phyloP scores from a whole-genome alignment of 2,329 filamentous ascomycete genomes.

The Grosmannia huntii region DNA sequence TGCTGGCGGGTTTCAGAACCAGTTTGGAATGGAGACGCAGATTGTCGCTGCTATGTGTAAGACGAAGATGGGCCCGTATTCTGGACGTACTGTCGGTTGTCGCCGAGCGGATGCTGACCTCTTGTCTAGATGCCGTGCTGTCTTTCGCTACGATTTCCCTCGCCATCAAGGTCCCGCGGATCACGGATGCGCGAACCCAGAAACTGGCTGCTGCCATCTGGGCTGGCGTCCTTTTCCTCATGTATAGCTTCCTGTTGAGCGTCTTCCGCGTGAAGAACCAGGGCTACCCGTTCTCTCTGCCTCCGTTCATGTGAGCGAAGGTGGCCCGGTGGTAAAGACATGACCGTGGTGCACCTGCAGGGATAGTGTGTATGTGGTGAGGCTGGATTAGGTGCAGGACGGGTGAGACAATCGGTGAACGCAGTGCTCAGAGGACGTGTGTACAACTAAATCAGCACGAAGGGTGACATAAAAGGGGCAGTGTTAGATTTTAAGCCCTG shows the following conservation, averaged over 20 bases:
- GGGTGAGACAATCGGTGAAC: not conserved
- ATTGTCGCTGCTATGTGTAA: constrained; percentile 88
- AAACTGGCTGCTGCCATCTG: constrained; percentile 71
- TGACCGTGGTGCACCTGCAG: not conserved
- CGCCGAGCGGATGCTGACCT: not conserved
- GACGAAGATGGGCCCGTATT: not conserved
- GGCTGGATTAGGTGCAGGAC: not conserved
- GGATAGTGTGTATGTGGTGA: not conserved
- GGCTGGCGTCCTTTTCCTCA: constrained; percentile 61
- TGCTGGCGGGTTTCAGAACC: constrained; percentile 81
- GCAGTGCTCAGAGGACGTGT: not conserved
- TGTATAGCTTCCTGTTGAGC: constrained; percentile 91
- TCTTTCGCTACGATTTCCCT: constrained; percentile 87
- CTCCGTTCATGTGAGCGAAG: constrained; percentile 57
- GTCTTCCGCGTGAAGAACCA: constrained; percentile 91
- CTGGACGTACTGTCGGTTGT: not conserved
- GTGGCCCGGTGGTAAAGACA: not conserved
- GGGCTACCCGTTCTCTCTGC: constrained; percentile 87
- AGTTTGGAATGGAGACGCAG: constrained; percentile 90
- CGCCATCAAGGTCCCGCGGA: constrained; percentile 83
- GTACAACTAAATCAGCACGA: not conserved
- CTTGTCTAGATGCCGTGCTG: constrained; percentile 45
- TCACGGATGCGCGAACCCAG: constrained; percentile 63
- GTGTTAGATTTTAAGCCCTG: not conserved
- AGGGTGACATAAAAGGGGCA: not conserved